These are phyloP conservation scores for Pythium vanterpoolii DNA, from an alignment of 352 stramenopile genomes.

Conservation along the genomic window DNA sequence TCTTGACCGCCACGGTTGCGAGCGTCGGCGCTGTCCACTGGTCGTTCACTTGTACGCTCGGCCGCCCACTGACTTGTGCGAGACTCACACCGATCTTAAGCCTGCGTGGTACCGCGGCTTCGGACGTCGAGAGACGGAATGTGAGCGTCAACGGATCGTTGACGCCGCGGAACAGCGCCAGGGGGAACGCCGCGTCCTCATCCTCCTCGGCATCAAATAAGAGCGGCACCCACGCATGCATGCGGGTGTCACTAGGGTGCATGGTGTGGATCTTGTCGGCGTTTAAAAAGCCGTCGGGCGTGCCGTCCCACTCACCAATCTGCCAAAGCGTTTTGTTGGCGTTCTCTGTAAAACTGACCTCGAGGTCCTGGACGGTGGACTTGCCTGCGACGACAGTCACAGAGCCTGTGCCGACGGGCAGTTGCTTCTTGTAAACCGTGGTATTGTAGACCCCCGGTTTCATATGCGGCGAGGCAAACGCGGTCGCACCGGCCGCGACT, in stretches of 20 bases:
- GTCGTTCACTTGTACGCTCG: constrained; percentile 33
- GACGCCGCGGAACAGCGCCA: constrained; percentile 43
- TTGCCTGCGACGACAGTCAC: constrained; percentile 11
- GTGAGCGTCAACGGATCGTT: constrained; percentile 39
- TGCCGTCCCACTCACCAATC: constrained; percentile 52
- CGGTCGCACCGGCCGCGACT: constrained; percentile 12
- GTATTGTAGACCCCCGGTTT: constrained; percentile 44
- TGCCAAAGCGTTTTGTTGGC: constrained; percentile 30
- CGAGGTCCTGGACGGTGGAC: constrained; percentile 8
- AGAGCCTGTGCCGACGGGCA: constrained; percentile 33
- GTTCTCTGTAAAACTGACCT: constrained; percentile 28
- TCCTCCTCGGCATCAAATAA: constrained; percentile 28
- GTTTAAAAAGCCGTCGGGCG: constrained; percentile 45
- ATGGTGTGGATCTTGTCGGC: constrained; percentile 53
- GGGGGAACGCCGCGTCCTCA: constrained; percentile 29
- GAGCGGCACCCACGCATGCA: constrained; percentile 25
- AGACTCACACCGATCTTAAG: constrained; percentile 43
- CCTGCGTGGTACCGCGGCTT: constrained; percentile 25
- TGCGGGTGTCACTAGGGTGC: constrained; percentile 44
- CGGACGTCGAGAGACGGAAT: constrained; percentile 27
- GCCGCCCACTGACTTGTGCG: constrained; percentile 29
- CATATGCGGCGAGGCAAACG: constrained; percentile 45
- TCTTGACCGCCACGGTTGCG: constrained; percentile 35
- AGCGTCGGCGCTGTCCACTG: constrained; percentile 36
- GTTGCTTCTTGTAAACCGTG: constrained; percentile 54